Evolutionary conservation across 1,139 yeast genomes (phyloP), one percentile per base, ranked within the genome.

Genomic region (Saccharomyces pastorianus): DNA sequence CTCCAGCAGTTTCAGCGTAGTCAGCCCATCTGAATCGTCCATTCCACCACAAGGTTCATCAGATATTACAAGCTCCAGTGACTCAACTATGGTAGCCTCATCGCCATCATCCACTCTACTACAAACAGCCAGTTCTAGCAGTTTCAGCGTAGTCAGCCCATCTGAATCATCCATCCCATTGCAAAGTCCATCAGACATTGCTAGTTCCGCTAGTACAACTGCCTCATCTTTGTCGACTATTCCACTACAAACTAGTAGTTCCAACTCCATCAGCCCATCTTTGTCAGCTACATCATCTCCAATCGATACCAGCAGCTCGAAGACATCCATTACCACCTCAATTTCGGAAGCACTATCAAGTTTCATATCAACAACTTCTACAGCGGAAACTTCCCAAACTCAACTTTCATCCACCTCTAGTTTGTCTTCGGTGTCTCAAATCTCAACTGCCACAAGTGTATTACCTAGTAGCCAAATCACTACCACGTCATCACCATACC

Each of bases 401-500:
- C 23, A 14, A 11, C 4, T 6, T 38, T 7, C 42, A 38, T 38
- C 23, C 42, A 38, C 42, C 11, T 38, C 42, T 4, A 38, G 42
- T 17, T 38, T 17, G 13, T 11, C 23, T 38, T 38, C 42, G 42
- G 23, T 0, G 42, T 38, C 42, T 38, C 42, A 38, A 38, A 17
- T 11, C 4, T 6, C 13, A 17, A 38, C n/a, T 17, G 11, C 7
- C 17, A 6, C 42, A 8, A n/a, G 6, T 9, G 25, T 38, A 17
- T n/a, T 38, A 38, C 25, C 23, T 17, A 34, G 41, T 34, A 34
- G 41, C 8, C 23, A 14, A 17, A 38, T 6, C 4, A 5, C 13
- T 25, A 50, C 54, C 31, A 46, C 57, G 25, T 46, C 61, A 20
- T 46, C 55, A 31, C 32, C 54, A n/a, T 28, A 54, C 7, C 17